Percentiles rank a stretch among this genome's conserved stretches.
These are phyloP conservation scores for Hemisphaericaspora subhashii DNA, from an alignment of 1,139 yeast species.

Conservation along the genomic window DNA sequence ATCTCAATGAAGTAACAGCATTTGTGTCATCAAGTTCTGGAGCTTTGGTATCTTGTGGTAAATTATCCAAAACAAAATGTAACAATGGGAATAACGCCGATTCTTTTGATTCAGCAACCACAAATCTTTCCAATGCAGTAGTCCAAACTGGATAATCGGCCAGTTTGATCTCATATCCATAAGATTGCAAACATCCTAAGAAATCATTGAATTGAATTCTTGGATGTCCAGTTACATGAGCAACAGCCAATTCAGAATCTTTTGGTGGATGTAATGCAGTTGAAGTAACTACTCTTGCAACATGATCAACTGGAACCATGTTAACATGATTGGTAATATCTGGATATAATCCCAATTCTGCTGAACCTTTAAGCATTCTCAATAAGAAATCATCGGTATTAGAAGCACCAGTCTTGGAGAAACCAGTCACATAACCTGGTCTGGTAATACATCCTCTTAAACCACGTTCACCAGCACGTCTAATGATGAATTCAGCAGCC, in stretches of 20 bases:
- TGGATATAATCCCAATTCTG: constrained; percentile 83
- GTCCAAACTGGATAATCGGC: constrained; percentile 82
- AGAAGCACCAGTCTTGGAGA: constrained; percentile 76
- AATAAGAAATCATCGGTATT: constrained; percentile 95
- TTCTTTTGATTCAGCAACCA: constrained; percentile 67
- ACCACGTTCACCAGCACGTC: constrained; percentile 86
- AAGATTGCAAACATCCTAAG: constrained; percentile 60
- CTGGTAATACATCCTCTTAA: constrained; percentile 85
- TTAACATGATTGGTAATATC: constrained; percentile 85
- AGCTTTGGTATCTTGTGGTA: constrained; percentile 89
- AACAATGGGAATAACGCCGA: constrained; percentile 89
- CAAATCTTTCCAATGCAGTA: constrained; percentile 68
- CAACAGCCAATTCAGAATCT: constrained; percentile 57
- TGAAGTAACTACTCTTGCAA: constrained; percentile 87
- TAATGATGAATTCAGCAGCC: constrained; percentile 89
- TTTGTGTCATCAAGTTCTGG: constrained; percentile 91
- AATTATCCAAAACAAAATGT: constrained; percentile 89
- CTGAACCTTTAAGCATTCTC: constrained; percentile 92
- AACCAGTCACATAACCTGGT: constrained; percentile 96
- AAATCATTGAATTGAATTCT: constrained; percentile 78
- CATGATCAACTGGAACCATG: constrained; percentile 98
- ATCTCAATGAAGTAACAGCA: constrained; percentile 61
- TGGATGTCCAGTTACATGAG: constrained; percentile 98
- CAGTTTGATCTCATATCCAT: constrained; percentile 68
- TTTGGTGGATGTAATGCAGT: constrained; percentile 77